These are phyloP conservation scores for Leptographium procerum DNA, from an alignment of 2,329 filamentous ascomycete genomes.

Conservation along the genomic window DNA sequence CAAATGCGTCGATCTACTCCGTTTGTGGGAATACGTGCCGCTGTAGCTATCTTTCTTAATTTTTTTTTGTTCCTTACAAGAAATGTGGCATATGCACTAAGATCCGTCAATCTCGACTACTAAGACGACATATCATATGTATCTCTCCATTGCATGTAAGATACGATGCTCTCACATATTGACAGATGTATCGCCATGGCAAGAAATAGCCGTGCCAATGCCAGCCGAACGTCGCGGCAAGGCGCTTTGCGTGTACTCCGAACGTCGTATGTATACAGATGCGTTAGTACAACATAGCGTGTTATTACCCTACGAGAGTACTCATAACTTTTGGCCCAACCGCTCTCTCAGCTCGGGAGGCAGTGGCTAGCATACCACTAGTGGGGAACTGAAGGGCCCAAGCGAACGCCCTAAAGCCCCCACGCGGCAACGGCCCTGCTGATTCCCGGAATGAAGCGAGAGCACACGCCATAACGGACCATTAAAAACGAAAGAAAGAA, in stretches of 20 bases:
- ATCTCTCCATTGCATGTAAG: neutral
- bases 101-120: neutral
- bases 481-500: neutral
- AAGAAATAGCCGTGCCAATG: neutral
- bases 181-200: neutral
- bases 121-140: neutral
- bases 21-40: neutral
- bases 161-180: neutral
- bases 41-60: neutral
- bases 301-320: neutral
- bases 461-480: neutral
- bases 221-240: neutral
- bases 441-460: neutral
- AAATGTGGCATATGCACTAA: neutral
- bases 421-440: neutral
- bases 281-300: too few relatives aligned
- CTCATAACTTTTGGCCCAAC: neutral
- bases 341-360: neutral
- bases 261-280: too few relatives aligned
- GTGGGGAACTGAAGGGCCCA: neutral
- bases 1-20: neutral
- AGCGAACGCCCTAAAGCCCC: neutral
- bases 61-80: neutral
- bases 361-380: neutral
- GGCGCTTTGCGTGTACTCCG: neutral